These are phyloP conservation scores for Yarrowia porcina DNA, from an alignment of 805 yeast species.

Conservation along the genomic window DNA sequence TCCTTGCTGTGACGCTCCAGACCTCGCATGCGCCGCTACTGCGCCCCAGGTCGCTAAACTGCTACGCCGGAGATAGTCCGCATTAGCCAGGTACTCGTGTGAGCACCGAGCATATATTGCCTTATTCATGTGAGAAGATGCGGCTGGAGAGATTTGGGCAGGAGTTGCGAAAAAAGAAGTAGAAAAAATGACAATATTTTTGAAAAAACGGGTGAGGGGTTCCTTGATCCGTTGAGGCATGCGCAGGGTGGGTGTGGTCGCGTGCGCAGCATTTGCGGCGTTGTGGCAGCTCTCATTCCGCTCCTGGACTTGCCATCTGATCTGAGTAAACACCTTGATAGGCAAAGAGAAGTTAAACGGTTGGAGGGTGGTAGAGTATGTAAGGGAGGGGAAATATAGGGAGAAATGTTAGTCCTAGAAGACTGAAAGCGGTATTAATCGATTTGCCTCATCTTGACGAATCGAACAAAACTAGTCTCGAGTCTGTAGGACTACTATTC, in stretches of 20 bases:
- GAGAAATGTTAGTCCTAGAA: too few relatives aligned
- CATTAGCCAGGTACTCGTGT: constrained; percentile 13
- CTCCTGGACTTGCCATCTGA: neutral
- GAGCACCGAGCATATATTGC: neutral
- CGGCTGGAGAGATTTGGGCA: neutral
- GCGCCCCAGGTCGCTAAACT: constrained; percentile 12
- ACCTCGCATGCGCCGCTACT: neutral
- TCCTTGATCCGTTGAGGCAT: neutral
- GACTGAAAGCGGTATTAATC: neutral
- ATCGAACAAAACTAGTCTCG: neutral
- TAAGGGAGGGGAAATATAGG: too few relatives aligned
- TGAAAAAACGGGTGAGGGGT: neutral
- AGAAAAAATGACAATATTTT: too few relatives aligned
- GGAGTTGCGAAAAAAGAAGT: neutral
- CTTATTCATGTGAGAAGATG: neutral
- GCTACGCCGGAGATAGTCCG: neutral
- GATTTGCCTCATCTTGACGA: neutral
- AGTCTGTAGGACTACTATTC: too few relatives aligned
- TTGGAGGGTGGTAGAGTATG: neutral
- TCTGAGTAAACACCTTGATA: neutral
- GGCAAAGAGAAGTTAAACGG: neutral
- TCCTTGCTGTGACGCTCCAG: neutral
- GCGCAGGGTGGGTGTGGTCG: neutral
- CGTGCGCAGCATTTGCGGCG: neutral
- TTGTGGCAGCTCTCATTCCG: neutral